Evolutionary conservation across 2,329 filamentous ascomycete genomes (phyloP), one percentile per base, ranked within the genome.

Genomic region (Mycosphaerella sp.): DNA sequence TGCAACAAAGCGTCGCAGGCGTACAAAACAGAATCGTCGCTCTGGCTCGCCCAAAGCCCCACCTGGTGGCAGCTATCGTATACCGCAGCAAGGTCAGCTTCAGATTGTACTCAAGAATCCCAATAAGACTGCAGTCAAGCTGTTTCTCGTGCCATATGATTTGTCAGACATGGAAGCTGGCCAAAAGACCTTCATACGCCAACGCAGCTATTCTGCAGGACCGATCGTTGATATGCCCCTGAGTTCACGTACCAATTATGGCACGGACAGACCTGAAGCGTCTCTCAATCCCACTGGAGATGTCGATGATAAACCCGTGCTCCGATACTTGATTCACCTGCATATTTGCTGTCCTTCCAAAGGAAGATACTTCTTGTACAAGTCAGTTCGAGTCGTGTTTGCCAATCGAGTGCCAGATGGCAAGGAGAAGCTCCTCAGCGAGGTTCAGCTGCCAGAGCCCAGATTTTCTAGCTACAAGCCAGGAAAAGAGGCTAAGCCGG

Each of bases 21-120:
- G 57, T 18, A 62, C 81, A 56, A 84, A 81, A 59, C 75, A 73
- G 54, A 84, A 79, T 57, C 78, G 84, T 45, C 76, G 80, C 27
- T 71, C 73, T 8, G 64, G 68, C 5, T 74, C 72, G 6, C 79
- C 81, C 1, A 83, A 79, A 68, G 81, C 85, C 13, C 87, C 89
- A 0, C 86, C 88, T 0, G 89, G 89, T 6, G 91, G 93, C 32
- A 88, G 87, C 64, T 98, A 97, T 68, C 85, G 93, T 39, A 95
- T 98, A 47, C 93, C 93, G 0, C 85, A 93, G 64, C 86, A 90
- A 68, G 93, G 93, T 0, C 93, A 97, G 69, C 75, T 98, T 12
- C 93, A 98, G 63, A 95, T 98, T 57, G 85, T 98, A 55, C 88
- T 98, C 67, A 97, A 97, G 68, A 98, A 97, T 63, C 91, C 90